Evolutionary conservation across 2,329 filamentous ascomycete genomes (phyloP).

Genomic region (Phialophora verrucosa): DNA sequence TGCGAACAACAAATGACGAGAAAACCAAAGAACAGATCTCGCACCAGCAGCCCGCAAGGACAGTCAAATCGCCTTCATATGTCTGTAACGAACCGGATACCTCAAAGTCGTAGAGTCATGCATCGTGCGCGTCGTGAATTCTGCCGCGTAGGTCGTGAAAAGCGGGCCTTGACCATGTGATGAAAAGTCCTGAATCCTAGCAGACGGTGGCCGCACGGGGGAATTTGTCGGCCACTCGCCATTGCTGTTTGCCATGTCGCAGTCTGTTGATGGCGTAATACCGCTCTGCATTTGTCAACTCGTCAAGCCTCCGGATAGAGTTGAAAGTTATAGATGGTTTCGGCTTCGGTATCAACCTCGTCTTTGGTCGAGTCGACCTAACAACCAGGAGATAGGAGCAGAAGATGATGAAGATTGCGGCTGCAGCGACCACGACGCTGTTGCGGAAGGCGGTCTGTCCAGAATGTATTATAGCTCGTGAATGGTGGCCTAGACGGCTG

Average conservation of each 20-base stretch:
- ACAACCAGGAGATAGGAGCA: constrained; percentile 8
- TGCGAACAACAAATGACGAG: background rate
- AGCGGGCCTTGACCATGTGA: background rate
- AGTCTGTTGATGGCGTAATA: constrained; percentile 18
- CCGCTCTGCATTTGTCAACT: background rate
- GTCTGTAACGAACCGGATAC: constrained; percentile 2
- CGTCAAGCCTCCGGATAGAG: background rate
- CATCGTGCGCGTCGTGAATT: background rate
- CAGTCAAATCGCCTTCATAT: constrained; percentile 1
- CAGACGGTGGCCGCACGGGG: constrained; percentile 26
- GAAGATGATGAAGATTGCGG: background rate
- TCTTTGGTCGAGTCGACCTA: background rate
- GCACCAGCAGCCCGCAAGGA: background rate
- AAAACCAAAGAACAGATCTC: background rate
- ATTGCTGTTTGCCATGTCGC: constrained; percentile 15
- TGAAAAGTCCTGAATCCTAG: background rate
- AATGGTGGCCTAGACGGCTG: constrained; percentile 4
- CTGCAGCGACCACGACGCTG: background rate
- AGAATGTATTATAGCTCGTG: constrained; percentile 5
- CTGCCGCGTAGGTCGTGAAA: background rate
- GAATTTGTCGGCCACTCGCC: background rate
- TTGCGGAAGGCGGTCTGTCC: background rate
- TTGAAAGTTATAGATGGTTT: constrained; percentile 1
- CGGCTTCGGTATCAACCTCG: background rate
- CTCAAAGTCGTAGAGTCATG: constrained; percentile 17